Evolutionary conservation across 345 rosid species (phyloP).

Genomic region (Moricandia arvensis): DNA sequence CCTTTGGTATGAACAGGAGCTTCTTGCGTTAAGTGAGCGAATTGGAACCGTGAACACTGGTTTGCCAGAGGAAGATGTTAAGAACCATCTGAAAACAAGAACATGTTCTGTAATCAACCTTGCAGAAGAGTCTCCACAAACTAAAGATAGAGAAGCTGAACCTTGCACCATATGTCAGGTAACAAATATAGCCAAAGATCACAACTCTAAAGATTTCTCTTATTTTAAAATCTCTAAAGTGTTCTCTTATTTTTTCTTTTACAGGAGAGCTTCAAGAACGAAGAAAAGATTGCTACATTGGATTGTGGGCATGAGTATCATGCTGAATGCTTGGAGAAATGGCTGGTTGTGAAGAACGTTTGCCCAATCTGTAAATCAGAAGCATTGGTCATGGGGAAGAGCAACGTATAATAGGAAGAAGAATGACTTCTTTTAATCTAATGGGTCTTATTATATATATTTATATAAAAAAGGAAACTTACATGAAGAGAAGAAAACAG

Average conservation of each 20-base stretch:
- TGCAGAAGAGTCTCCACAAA: slow-evolving; percentile 47
- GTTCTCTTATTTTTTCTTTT: not conserved
- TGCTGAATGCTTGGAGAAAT: slow-evolving; percentile 80
- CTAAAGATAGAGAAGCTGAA: slow-evolving; percentile 58
- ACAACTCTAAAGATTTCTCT: not conserved
- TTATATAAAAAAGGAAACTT: slow-evolving; percentile 21
- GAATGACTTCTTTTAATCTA: slow-evolving; percentile 20
- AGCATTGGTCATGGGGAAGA: slow-evolving; percentile 51
- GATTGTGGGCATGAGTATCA: slow-evolving; percentile 91
- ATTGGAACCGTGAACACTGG: slow-evolving; percentile 84
- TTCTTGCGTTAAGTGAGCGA: slow-evolving; percentile 80
- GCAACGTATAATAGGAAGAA: slow-evolving; percentile 31
- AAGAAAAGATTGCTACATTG: slow-evolving; percentile 67
- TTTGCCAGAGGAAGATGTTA: slow-evolving; percentile 67
- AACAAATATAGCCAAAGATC: slow-evolving; percentile 4
- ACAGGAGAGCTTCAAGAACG: slow-evolving; percentile 65
- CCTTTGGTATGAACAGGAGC: slow-evolving; percentile 52
- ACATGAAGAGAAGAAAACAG: slow-evolving; percentile 30
- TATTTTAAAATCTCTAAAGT: not conserved
- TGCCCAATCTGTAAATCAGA: slow-evolving; percentile 94
- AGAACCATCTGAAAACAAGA: slow-evolving; percentile 57
- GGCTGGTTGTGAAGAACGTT: slow-evolving; percentile 81
- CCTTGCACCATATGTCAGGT: slow-evolving; percentile 97
- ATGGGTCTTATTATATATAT: slow-evolving; percentile 28
- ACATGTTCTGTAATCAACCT: slow-evolving; percentile 49